A percentile compares a stretch with the other conserved stretches of the same genome.
phyloP scores from a whole-genome alignment of 495 filamentous ascomycete species.

The Penicillium tannophilum region DNA sequence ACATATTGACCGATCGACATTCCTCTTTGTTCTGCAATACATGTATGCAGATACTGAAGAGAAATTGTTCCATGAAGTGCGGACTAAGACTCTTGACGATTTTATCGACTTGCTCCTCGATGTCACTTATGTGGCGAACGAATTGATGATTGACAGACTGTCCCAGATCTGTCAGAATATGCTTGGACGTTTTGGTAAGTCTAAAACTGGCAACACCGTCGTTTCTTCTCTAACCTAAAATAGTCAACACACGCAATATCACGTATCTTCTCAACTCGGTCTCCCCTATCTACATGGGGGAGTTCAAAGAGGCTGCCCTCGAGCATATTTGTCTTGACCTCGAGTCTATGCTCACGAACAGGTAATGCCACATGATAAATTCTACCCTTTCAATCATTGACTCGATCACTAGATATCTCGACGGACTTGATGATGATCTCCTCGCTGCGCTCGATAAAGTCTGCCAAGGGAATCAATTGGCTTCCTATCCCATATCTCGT shows the following conservation, averaged over 20 bases:
- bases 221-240: background rate
- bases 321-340: constrained; percentile 92
- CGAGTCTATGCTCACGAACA: constrained; percentile 86
- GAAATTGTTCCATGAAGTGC: constrained; percentile 78
- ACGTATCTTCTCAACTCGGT: constrained; percentile 81
- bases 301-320: constrained; percentile 85
- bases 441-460: constrained; percentile 75
- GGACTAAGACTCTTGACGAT: constrained; percentile 70
- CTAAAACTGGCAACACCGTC: background rate
- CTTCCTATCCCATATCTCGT: constrained; percentile 71
- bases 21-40: constrained; percentile 77
- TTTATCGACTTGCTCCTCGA: constrained; percentile 90
- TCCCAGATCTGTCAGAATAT: constrained; percentile 87
- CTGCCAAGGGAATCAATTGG: constrained; percentile 79
- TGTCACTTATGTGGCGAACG: constrained; percentile 86
- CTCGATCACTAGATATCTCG: constrained; percentile 56
- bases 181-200: constrained; percentile 71
- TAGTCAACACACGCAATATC: constrained; percentile 78
- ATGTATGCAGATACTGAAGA: constrained; percentile 83
- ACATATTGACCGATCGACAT: constrained; percentile 71
- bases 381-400: background rate
- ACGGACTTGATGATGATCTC: constrained; percentile 84
- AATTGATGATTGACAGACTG: constrained; percentile 91
- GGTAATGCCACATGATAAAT: constrained; percentile 43
- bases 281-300: constrained; percentile 74